These are phyloP conservation scores for Daedalea quercina DNA, from an alignment of 768 basidiomycete genomes.

Conservation along the genomic window DNA sequence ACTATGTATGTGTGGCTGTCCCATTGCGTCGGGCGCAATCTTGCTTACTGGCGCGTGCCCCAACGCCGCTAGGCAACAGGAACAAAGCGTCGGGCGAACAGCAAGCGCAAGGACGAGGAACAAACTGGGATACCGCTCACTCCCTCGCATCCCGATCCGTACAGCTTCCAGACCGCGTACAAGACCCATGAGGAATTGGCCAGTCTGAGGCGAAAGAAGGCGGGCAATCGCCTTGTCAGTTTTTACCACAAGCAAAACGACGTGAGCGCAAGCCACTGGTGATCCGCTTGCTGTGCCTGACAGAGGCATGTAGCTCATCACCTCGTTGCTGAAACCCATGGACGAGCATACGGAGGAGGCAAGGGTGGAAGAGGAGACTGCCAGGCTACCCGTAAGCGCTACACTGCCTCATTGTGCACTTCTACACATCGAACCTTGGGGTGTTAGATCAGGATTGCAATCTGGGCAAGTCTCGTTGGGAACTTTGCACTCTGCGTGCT, in stretches of 20 bases:
- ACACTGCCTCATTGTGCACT: not conserved
- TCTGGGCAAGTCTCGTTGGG: constrained; percentile 74
- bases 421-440: not conserved
- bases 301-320: constrained; percentile 58
- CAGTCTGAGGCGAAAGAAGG: constrained; percentile 50
- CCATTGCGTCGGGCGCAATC: no score
- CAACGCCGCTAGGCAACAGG: constrained; percentile 7
- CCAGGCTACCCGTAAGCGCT: constrained; percentile 59
- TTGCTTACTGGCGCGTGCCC: no score
- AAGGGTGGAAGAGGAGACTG: constrained; percentile 54
- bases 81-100: not conserved
- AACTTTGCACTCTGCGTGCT: constrained; percentile 70
- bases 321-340: constrained; percentile 83
- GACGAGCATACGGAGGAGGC: constrained; percentile 85
- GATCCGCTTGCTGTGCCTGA: not conserved
- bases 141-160: constrained; percentile 46
- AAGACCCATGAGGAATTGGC: constrained; percentile 57
- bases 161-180: constrained; percentile 54
- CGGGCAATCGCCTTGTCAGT: constrained; percentile 54
- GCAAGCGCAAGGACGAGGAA: not conserved
- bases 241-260: constrained; percentile 72
- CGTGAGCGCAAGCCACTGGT: constrained; percentile 31
- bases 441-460: constrained; percentile 75
- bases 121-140: not conserved
- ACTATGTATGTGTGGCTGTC: constrained; percentile 28